phyloP scores from a whole-genome alignment of 2,329 filamentous ascomycete species.

The Verticillium isaacii region DNA sequence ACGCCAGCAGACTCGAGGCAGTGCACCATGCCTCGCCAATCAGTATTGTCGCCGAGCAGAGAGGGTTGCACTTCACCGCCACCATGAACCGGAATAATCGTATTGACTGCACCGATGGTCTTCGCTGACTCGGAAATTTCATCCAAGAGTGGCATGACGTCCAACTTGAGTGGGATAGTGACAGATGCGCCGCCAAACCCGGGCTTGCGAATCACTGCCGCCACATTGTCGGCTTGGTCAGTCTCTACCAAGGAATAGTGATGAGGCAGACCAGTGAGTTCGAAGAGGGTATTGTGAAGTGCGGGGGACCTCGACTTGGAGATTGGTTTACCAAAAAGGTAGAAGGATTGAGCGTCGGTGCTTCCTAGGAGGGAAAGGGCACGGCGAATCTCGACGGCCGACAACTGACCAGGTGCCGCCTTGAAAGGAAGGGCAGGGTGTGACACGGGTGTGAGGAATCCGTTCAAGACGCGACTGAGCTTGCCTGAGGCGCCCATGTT shows the following conservation, averaged over 20 bases:
- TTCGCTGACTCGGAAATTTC: constrained; percentile 73
- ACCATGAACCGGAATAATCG: constrained; percentile 62
- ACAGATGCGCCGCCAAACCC: constrained; percentile 92
- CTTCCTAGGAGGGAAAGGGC: constrained; percentile 76
- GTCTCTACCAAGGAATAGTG: constrained; percentile 76
- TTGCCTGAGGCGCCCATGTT: constrained; percentile 92
- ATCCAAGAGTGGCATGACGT: constrained; percentile 78
- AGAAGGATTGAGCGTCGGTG: constrained; percentile 72
- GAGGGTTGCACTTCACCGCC: constrained; percentile 23
- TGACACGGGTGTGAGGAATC: constrained; percentile 91
- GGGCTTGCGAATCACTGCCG: constrained; percentile 59
- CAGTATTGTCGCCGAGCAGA: constrained; percentile 86
- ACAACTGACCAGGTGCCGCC: constrained; percentile 89
- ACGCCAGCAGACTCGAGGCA: constrained; percentile 68
- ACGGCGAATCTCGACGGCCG: constrained; percentile 79
- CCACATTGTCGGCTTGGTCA: constrained; percentile 54
- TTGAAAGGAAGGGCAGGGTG: constrained; percentile 87
- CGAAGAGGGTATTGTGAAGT: constrained; percentile 84
- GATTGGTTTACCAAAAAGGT: constrained; percentile 84
- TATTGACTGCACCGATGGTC: constrained; percentile 90
- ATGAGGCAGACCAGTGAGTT: constrained; percentile 74
- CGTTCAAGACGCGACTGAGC: constrained; percentile 83
- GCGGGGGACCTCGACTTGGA: constrained; percentile 77
- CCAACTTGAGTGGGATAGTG: constrained; percentile 90
- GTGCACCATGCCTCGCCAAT: constrained; percentile 88